Conservation (phyloP, 352 stramenopile genomes). For the Phytophthora europaea region DNA sequence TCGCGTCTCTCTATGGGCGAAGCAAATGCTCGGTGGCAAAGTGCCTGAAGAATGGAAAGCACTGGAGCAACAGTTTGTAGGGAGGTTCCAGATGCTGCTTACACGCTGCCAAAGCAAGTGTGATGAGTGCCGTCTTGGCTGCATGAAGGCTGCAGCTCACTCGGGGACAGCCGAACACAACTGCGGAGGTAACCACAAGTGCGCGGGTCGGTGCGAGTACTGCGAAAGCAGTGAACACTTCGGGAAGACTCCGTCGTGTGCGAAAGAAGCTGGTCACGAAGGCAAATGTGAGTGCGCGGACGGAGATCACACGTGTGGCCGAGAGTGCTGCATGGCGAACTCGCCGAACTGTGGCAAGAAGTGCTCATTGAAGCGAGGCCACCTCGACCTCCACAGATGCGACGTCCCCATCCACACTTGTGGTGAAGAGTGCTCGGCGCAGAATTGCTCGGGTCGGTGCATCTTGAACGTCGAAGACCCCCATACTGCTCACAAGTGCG, state of each 20-base stretch:
- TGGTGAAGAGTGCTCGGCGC: constrained; percentile 55
- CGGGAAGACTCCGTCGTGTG: constrained; percentile 50
- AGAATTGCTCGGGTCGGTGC: constrained; percentile 55
- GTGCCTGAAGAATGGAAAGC: constrained; percentile 59
- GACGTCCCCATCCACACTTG: constrained; percentile 69
- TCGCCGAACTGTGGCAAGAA: constrained; percentile 65
- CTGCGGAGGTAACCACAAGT: constrained; percentile 64
- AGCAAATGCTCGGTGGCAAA: constrained; percentile 46
- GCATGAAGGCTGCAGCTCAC: constrained; percentile 68
- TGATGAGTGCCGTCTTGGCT: constrained; percentile 61
- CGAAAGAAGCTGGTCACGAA: constrained; percentile 69
- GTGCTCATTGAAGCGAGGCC: constrained; percentile 57
- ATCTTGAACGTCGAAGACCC: constrained; percentile 60
- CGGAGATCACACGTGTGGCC: constrained; percentile 74
- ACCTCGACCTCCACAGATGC: constrained; percentile 61
- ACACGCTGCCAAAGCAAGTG: constrained; percentile 71
- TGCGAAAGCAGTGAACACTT: constrained; percentile 42
- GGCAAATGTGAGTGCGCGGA: constrained; percentile 70
- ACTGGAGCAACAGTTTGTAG: constrained; percentile 57
- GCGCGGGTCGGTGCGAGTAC: constrained; percentile 57
- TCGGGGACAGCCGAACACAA: constrained; percentile 40
- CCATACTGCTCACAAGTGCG: constrained; percentile 73
- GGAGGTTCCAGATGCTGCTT: constrained; percentile 58
- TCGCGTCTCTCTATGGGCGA: constrained; percentile 56
- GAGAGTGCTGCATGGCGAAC: constrained; percentile 46